Evolutionary conservation across 352 stramenopile genomes (phyloP).

Genomic region (Globisporangium ultimum): DNA sequence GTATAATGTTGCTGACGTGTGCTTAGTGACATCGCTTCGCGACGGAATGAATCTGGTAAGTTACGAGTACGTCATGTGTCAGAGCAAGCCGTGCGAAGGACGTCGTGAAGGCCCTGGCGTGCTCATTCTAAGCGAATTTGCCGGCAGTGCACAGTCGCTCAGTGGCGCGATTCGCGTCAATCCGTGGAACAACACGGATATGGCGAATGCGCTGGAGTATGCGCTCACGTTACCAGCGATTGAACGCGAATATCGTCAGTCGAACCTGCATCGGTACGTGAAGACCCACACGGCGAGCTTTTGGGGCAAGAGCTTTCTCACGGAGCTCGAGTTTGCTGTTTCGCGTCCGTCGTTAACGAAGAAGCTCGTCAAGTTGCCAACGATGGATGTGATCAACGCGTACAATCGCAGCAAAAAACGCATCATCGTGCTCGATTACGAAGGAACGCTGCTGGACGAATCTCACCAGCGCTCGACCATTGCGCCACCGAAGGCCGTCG

Average conservation of each 20-base stretch:
- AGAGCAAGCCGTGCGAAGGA: slow-evolving; percentile 52
- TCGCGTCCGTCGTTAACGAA: slow-evolving; percentile 46
- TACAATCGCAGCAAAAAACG: slow-evolving; percentile 73
- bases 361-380: slow-evolving; percentile 46
- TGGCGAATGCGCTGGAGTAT: slow-evolving; percentile 54
- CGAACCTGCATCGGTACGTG: slow-evolving; percentile 89
- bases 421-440: slow-evolving; percentile 88
- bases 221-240: slow-evolving; percentile 67
- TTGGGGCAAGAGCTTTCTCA: slow-evolving; percentile 82
- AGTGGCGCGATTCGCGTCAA: slow-evolving; percentile 88
- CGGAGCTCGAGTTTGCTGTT: slow-evolving; percentile 49
- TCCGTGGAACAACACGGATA: slow-evolving; percentile 84
- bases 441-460: slow-evolving; percentile 61
- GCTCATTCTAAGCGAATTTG: slow-evolving; percentile 87
- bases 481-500: slow-evolving; percentile 73
- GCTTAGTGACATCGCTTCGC: slow-evolving; percentile 82
- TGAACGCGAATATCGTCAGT: slow-evolving; percentile 80
- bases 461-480: slow-evolving; percentile 57
- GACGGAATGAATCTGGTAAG: slow-evolving; percentile 91
- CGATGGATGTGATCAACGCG: slow-evolving; percentile 48
- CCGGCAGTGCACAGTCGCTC: slow-evolving; percentile 82
- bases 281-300: slow-evolving; percentile 77
- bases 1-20: slow-evolving; percentile 88
- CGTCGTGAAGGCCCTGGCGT: slow-evolving; percentile 62
- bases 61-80: slow-evolving; percentile 88